Conservation (phyloP, 768 basidiomycete species). For the Daedaleopsis nitida region DNA sequence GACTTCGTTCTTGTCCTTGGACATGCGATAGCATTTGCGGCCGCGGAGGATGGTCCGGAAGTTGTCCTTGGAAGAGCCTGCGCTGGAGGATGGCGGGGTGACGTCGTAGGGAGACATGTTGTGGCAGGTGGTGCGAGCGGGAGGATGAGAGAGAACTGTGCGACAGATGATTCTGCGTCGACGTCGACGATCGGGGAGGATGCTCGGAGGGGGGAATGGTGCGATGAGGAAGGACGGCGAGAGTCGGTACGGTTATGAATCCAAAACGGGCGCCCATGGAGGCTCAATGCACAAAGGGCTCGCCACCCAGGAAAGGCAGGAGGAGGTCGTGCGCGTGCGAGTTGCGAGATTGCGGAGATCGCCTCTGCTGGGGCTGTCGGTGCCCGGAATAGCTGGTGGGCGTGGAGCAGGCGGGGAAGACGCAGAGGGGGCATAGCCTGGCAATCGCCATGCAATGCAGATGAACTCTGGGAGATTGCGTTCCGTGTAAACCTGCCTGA, state of each 20-base stretch:
- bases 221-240: not conserved
- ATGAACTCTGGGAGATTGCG: not conserved
- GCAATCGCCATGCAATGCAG: not conserved
- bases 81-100: not conserved
- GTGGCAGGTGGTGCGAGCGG: not conserved
- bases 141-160: not conserved
- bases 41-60: slow-evolving; percentile 67
- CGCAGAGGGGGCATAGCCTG: not conserved
- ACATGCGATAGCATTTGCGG: slow-evolving; percentile 76
- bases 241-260: not conserved
- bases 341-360: not conserved
- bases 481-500: not conserved
- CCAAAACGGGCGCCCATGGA: not conserved
- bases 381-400: not conserved
- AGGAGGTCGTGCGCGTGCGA: not conserved
- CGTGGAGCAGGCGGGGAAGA: not conserved
- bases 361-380: not conserved
- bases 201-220: not conserved
- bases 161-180: not conserved
- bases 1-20: slow-evolving; percentile 65
- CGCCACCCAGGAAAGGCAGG: not conserved
- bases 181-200: not conserved
- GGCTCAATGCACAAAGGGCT: not conserved
- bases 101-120: not conserved
- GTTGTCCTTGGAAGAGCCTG: slow-evolving; percentile 2